Evolutionary conservation across 1,284 basidiomycete species (phyloP), one percentile per base, ranked within the genome.

Genomic region (Sparassis latifolia): DNA sequence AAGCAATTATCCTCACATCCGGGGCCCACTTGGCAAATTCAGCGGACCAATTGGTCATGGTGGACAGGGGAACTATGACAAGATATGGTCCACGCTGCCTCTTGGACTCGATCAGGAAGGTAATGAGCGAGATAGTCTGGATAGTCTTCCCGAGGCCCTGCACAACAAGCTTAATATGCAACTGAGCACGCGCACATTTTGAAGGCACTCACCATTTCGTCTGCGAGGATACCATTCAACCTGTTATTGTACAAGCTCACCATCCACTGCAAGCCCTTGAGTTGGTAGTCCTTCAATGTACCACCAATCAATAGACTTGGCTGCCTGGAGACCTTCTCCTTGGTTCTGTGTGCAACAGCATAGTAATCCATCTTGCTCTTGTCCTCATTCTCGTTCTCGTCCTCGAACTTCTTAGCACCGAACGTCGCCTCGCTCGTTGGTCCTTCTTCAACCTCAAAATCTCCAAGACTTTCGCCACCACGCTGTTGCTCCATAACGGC

Each of bases 1-100:
- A 97, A 40, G 93, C 82, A 43, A 99, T 77, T 47, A 80, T 80
- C 64, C 81, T 85, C 53, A 99, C 88, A 27, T 78, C 71, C 0
- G 97, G 96, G 1, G 97, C 95, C 97, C 97, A 99, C 65, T 93
- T 92, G 41, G 91, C 88, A 61, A 99, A 99, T 72, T 99, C 95
- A 54, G 92, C 85, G 3, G 91, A 87, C 97, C 96, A 99, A 67
- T 98, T 98, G 37, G 95, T 97, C 79, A 99, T 89, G 1, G 97
- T 99, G 3, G 96, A 97, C 12, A 99, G 80, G 1, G 97, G 97
- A 20, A 99, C 97, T 60, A 99, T 94, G 64, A 99, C 93, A 33
- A 99, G 86, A 73, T 93, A 99, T 1, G 97, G 97, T 0, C 96
- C 96, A 32, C 86, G 85, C 67, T 97, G 90, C 53, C 82, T 80